Base-by-base conservation (phyloP, 306 rosid genomes). In the Mucuna pruriens region DNA sequence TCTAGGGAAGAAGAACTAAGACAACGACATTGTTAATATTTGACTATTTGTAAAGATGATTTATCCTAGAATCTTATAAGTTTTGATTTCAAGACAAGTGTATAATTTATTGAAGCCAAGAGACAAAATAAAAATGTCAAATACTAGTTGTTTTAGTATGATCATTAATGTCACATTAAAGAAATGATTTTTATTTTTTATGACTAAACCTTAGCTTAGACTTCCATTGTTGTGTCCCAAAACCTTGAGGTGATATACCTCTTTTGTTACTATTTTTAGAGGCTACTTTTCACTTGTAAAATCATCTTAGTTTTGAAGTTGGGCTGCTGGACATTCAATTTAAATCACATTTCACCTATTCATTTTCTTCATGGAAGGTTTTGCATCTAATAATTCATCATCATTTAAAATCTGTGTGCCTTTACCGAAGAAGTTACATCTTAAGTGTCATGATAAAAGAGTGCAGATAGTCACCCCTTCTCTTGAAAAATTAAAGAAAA, bases 201-300 rank as follows among this genome's bases (percentile, higher is more conserved):
- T n/a, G n/a, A n/a, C n/a, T n/a, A n/a, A n/a, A n/a, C n/a, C n/a
- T n/a, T n/a, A n/a, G n/a, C n/a, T n/a, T n/a, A n/a, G n/a, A n/a
- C n/a, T n/a, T n/a, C n/a, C n/a, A n/a, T n/a, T n/a, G n/a, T n/a
- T n/a, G n/a, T n/a, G n/a, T n/a, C n/a, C n/a, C n/a, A 16, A 10
- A 45, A 31, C 34, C 16, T 76, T 55, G 49, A 62, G 13, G 42
- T 23, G 29, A 1, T 62, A 2, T 5, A 40, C 71, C 33, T 45
- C 15, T 0, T 0, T 0, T 46, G 4, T 20, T 23, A 4, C 1
- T 5, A 7, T 4, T 0, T 12, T 8, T 7, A 0, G 12, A 29
- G 0, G 13, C 40, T n/a, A 55, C 13, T 55, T 9, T 20, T 55
- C 84, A 61, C 65, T 9, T 80, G 79, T 3, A 0, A 23, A 46